A percentile compares a stretch with the other conserved stretches of the same genome.
These are phyloP conservation scores for Candida loeiensis DNA, from an alignment of 805 yeast species.

Conservation along the genomic window DNA sequence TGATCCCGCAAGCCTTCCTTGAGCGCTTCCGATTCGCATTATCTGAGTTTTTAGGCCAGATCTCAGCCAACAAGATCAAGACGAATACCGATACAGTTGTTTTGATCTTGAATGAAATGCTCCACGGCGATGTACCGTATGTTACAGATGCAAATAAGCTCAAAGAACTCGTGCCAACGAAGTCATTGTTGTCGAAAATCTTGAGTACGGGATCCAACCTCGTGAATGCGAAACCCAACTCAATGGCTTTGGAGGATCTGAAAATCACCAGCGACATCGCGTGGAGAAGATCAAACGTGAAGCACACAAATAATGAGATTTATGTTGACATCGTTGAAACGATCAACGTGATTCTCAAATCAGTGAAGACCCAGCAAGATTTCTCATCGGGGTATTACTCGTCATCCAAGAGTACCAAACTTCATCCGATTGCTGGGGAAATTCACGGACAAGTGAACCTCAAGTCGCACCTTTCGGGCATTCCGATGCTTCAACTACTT, in stretches of 20 bases:
- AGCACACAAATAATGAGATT: slow-evolving; percentile 76
- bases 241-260: slow-evolving; percentile 12
- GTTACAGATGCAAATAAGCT: slow-evolving; percentile 68
- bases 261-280: slow-evolving; percentile 40
- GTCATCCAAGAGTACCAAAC: slow-evolving; percentile 15
- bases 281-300: slow-evolving; percentile 76
- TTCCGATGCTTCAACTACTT: slow-evolving; percentile 63
- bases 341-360: slow-evolving; percentile 50
- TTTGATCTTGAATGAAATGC: slow-evolving; percentile 68
- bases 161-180: slow-evolving; percentile 65
- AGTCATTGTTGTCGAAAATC: slow-evolving; percentile 51
- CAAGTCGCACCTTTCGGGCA: slow-evolving; percentile 69
- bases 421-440: slow-evolving; percentile 46
- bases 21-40: slow-evolving; percentile 48
- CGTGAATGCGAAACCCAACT: slow-evolving; percentile 18
- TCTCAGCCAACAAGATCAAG: slow-evolving; percentile 57
- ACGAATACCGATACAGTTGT: slow-evolving; percentile 69
- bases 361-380: slow-evolving; percentile 16
- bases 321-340: slow-evolving; percentile 78
- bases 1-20: slow-evolving; percentile 53
- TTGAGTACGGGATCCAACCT: slow-evolving; percentile 38
- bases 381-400: slow-evolving; percentile 25
- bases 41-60: slow-evolving; percentile 57
- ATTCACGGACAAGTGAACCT: slow-evolving; percentile 65
- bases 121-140: slow-evolving; percentile 74